Base-by-base conservation (phyloP, 148 eudicot species). In the Nepenthes gracilis region DNA sequence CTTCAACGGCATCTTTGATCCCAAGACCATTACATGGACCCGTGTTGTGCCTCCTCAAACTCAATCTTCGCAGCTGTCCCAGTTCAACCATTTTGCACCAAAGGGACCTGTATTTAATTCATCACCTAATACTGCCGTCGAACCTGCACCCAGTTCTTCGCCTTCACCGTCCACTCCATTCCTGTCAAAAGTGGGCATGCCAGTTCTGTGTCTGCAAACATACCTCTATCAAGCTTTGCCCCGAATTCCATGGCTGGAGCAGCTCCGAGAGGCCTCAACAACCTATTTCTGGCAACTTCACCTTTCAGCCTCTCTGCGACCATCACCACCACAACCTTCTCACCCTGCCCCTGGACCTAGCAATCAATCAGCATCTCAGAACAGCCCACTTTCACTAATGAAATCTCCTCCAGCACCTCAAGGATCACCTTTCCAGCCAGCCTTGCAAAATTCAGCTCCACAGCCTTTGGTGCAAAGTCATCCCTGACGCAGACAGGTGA, bases 221-320 rank as follows among this genome's bases (percentile, higher is more conserved):
- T 55, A 33, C 64, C 68, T 67, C 51, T 61, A n/a, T 70, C 85
- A 33, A 81, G 75, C 73, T 82, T 84, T 55, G 80, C 82, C 61
- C 74, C 80, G 52, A 72, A 68, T 57, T 65, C 80, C 36, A 59
- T 69, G 68, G 66, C 75, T 55, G 66, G 62, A 9, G 47, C 63
- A 15, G 52, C 73, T 69, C 78, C 78, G 3, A 11, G 55, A 70
- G 74, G 62, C 77, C 78, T 45, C 78, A 60, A 6, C 82, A 67
- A 47, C 75, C 77, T 37, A 77, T 67, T 71, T 70, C 85, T 8
- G 66, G 70, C 48, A 89, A 85, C 70, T 91, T 91, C 70, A 83
- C 95, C 61, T 90, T 82, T 75, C 91, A 81, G 65, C 94, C 86
- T 49, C 81, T 0, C 23, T 72, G 58, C 74, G 82, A 40, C 81